Evolutionary conservation across 306 rosid species (phyloP).

Genomic region (Rosa lucieae): DNA sequence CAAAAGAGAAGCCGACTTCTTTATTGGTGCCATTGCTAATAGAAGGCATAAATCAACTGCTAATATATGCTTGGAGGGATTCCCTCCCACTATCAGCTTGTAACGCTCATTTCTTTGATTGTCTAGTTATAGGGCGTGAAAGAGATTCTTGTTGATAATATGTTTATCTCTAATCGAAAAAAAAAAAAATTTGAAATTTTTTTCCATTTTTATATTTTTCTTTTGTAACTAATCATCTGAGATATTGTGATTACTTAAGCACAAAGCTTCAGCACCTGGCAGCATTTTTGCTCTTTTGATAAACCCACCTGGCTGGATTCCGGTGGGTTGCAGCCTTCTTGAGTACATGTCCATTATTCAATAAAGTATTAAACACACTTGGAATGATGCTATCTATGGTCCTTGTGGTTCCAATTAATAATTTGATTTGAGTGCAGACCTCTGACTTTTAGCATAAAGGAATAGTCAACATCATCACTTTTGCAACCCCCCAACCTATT

Average conservation of each 20-base stretch:
- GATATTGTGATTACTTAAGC: neutral
- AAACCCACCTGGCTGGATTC: neutral
- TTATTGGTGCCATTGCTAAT: too few species aligned
- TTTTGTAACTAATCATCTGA: neutral
- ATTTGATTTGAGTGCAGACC: neutral
- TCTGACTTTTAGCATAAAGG: neutral
- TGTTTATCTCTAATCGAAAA: too few species aligned
- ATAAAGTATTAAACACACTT: neutral
- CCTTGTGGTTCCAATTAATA: neutral
- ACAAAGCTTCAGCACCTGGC: neutral
- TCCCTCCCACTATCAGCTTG: too few species aligned
- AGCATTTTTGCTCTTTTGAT: neutral
- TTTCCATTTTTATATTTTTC: neutral
- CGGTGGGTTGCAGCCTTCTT: neutral
- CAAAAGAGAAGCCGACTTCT: too few species aligned
- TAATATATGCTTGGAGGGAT: too few species aligned
- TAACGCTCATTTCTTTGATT: too few species aligned
- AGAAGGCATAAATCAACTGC: too few species aligned
- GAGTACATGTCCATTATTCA: neutral
- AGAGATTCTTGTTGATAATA: too few species aligned
- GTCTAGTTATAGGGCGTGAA: too few species aligned
- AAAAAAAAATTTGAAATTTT: too few species aligned
- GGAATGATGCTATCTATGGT: neutral
- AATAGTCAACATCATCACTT: slow-evolving; percentile 3
- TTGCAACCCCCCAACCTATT: neutral